These are phyloP conservation scores for Asterophora parasitica DNA, from an alignment of 768 basidiomycete genomes.

Conservation along the genomic window DNA sequence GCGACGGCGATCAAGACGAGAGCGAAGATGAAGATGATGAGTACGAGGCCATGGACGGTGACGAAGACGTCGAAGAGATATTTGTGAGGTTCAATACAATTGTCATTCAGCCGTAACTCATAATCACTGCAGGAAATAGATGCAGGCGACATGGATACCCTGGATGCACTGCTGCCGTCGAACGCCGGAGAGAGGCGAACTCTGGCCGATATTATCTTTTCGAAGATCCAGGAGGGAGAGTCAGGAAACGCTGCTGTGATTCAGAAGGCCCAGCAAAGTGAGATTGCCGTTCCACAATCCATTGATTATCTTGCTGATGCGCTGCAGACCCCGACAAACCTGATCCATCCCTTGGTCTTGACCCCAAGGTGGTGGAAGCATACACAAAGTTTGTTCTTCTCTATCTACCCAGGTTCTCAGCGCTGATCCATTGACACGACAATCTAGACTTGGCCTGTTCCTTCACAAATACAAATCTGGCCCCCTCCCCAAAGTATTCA, in stretches of 20 bases:
- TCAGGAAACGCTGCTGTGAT: slow-evolving; percentile 49
- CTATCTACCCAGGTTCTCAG: background rate
- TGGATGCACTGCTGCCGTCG: slow-evolving; percentile 76
- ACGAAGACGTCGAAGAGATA: slow-evolving; percentile 55
- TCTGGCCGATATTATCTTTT: slow-evolving; percentile 94
- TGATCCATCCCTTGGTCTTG: slow-evolving; percentile 83
- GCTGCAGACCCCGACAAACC: slow-evolving; percentile 45
- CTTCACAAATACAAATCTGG: slow-evolving; percentile 90
- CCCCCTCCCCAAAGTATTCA: slow-evolving; percentile 94
- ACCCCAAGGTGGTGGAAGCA: slow-evolving; percentile 88
- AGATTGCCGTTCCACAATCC: background rate
- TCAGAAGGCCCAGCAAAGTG: slow-evolving; percentile 59
- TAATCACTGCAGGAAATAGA: slow-evolving; percentile 70
- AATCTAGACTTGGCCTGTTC: slow-evolving; percentile 72
- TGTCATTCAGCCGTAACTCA: slow-evolving; percentile 9
- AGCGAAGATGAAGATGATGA: slow-evolving; percentile 36
- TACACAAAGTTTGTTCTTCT: slow-evolving; percentile 74
- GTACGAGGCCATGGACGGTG: slow-evolving; percentile 33
- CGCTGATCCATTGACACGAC: slow-evolving; percentile 6
- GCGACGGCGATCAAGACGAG: slow-evolving; percentile 38
- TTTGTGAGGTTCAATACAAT: slow-evolving; percentile 39
- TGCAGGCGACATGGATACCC: slow-evolving; percentile 77
- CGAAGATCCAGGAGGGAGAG: slow-evolving; percentile 76
- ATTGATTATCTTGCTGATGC: background rate
- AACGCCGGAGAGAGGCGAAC: slow-evolving; percentile 77